These are phyloP conservation scores for Vitellaria paradoxa DNA, from an alignment of 179 eudicot species.

Conservation along the genomic window DNA sequence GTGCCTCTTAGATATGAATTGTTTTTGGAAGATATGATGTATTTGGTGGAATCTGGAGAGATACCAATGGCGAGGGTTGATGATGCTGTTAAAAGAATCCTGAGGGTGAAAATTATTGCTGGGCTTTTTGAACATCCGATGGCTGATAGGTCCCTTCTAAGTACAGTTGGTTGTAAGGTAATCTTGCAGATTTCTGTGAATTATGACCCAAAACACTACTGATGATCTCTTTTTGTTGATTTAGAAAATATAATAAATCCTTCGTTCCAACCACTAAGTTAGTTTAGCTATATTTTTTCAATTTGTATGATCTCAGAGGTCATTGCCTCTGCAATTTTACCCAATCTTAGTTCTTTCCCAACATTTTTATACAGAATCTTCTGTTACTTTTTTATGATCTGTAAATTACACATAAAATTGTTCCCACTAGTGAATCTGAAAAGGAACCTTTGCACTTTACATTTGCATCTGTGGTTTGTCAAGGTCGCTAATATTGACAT, in stretches of 20 bases:
- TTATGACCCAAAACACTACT: not conserved
- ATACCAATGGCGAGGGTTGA: slow-evolving; percentile 79
- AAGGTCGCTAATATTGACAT: not conserved
- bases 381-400: not conserved
- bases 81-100: slow-evolving; percentile 88
- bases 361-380: not conserved
- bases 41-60: slow-evolving; percentile 69
- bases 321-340: not conserved
- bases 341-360: not conserved
- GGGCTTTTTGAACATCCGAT: slow-evolving; percentile 83
- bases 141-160: slow-evolving; percentile 65
- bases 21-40: slow-evolving; percentile 55
- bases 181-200: slow-evolving; percentile 11
- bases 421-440: not conserved
- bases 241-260: not conserved
- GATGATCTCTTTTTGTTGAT: not conserved
- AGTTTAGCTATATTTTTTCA: not conserved
- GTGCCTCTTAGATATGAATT: slow-evolving; percentile 61
- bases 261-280: not conserved
- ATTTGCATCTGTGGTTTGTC: not conserved
- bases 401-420: not conserved
- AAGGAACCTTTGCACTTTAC: not conserved
- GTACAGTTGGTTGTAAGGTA: slow-evolving; percentile 82
- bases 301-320: not conserved
- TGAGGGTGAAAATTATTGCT: slow-evolving; percentile 82